Percentiles rank a stretch among this genome's conserved stretches.
Evolutionary conservation across 257 asterid species (phyloP).

Genomic region (Ajuga chamaepitys): DNA sequence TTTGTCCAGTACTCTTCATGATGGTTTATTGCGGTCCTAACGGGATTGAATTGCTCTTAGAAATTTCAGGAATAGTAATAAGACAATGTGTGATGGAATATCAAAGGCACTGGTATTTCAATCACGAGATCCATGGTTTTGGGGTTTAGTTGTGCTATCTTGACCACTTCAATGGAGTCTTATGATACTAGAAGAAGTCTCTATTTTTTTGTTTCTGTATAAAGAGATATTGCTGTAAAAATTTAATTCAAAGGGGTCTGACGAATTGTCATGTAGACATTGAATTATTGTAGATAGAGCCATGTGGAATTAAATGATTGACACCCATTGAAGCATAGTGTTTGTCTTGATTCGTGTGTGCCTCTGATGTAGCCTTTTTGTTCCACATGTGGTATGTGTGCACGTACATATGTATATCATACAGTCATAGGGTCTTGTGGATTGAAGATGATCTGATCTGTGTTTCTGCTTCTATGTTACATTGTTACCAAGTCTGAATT

Average conservation of each 20-base stretch:
- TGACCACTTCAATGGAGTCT: neutral
- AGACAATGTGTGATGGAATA: neutral
- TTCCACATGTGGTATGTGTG: neutral
- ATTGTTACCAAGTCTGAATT: neutral
- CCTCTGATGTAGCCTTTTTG: neutral
- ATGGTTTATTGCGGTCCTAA: neutral
- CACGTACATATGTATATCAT: neutral
- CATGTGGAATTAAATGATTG: neutral
- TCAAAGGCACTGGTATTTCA: neutral
- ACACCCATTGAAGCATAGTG: neutral
- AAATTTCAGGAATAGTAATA: neutral
- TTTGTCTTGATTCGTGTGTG: neutral
- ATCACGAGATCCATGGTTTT: neutral
- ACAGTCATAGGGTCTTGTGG: too few relatives aligned
- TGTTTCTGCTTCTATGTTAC: neutral
- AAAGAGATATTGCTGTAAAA: neutral
- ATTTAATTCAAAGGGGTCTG: neutral
- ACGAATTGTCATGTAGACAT: neutral
- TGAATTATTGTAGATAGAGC: neutral
- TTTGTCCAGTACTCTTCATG: neutral
- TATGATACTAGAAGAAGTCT: neutral
- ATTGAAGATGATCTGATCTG: neutral
- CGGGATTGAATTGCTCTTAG: neutral
- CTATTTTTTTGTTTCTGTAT: neutral
- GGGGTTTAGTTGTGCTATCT: neutral